phyloP scores from a whole-genome alignment of 2,329 filamentous ascomycete species.

The Ophiostoma sp. region DNA sequence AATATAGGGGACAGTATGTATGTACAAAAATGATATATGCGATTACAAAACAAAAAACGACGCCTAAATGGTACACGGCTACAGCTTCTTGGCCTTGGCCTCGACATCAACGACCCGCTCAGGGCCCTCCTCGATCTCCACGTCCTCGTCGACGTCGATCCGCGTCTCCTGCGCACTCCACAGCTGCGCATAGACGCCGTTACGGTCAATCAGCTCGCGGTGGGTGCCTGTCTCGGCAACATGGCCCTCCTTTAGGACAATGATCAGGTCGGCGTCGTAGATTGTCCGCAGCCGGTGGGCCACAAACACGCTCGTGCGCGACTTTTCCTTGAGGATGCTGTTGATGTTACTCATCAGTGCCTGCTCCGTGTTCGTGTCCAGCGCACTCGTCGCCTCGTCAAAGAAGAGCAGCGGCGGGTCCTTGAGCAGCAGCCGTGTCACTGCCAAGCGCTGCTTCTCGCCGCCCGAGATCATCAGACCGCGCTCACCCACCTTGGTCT shows the following conservation, averaged over 20 bases:
- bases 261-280: constrained; percentile 87
- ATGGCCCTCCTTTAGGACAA: constrained; percentile 75
- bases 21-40: background rate
- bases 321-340: constrained; percentile 81
- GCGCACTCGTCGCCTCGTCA: constrained; percentile 31
- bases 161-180: constrained; percentile 56
- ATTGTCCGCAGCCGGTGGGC: constrained; percentile 90
- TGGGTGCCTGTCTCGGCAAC: constrained; percentile 92
- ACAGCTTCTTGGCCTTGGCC: constrained; percentile 14
- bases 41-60: background rate
- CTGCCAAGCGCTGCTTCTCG: constrained; percentile 52
- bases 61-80: background rate
- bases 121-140: constrained; percentile 22
- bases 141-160: constrained; percentile 22
- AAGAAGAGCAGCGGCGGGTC: constrained; percentile 38
- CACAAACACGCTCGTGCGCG: constrained; percentile 87
- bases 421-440: constrained; percentile 40
- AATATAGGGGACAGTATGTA: background rate
- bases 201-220: constrained; percentile 69
- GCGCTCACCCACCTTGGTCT: constrained; percentile 70
- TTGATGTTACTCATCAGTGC: constrained; percentile 88
- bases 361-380: constrained; percentile 68
- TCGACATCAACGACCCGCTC: constrained; percentile 23
- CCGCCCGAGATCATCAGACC: constrained; percentile 45
- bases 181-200: constrained; percentile 78